Evolutionary conservation across 495 filamentous ascomycete species (phyloP), one percentile per base, ranked within the genome.

Genomic region (Cercophora sp.): DNA sequence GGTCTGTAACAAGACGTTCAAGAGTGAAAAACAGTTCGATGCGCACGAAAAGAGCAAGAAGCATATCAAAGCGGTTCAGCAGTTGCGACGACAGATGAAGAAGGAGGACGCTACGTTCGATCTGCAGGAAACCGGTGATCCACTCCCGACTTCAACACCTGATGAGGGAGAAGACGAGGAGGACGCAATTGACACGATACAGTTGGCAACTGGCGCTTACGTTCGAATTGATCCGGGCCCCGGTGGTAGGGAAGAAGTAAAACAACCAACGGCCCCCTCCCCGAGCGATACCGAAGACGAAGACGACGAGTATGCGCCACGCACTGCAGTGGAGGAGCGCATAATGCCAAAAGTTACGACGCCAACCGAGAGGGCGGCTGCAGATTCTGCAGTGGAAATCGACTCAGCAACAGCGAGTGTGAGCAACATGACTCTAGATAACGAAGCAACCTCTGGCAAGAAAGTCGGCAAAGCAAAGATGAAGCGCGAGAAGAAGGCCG

Each of bases 1-100:
- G 45, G 87, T 87, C 18, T 99, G 93, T 64, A 79, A 81, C 60
- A 99, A 99, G 70, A 85, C 59, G 2, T 99, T 97, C 76, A 95
- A 94, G 65, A 96, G 90, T 51, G 85, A 96, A 62, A 88, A 87
- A 58, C 93, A 96, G 59, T 92, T 84, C 54, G 83, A 91, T 63
- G 83, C 87, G n/a, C 93, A 99, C 61, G 92, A 97, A 70, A 87
- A 85, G 68, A 96, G 91, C 72, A 97, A 95, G 64, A 97, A 96
- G 64, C 93, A 99, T 62, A 61, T 83, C 37, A 96, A 94, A 63
- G 86, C 88, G 3, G 79, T 96, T 4, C 82, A 89, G 54, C 80
- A 89, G 55, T 66, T 99, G 29, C 81, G 79, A 59, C 76, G 82
- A 60, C 84, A 92, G 67, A 96, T 99, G 92, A 78, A 73, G 57